Evolutionary conservation across 805 yeast species (phyloP).

Genomic region (Hyphopichia homilentoma): DNA sequence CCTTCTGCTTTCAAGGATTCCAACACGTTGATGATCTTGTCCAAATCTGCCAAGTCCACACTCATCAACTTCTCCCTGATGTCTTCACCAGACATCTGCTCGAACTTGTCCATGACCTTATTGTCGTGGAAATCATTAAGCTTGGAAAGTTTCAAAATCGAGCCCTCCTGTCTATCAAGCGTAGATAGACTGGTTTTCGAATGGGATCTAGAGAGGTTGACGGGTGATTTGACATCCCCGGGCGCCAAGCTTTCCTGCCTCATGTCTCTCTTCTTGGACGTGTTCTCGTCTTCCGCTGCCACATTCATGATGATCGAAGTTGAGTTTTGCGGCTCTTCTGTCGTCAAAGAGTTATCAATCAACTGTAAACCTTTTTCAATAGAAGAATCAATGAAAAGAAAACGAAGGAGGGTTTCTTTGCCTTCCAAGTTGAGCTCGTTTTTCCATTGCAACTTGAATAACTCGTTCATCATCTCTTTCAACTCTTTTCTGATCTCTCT

Average conservation of each 20-base stretch:
- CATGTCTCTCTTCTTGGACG: background rate
- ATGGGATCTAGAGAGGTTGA: conserved; percentile 17
- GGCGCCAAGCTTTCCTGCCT: conserved; percentile 4
- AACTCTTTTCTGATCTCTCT: conserved; percentile 26
- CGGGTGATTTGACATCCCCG: no score
- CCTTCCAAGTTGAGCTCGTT: conserved; percentile 61
- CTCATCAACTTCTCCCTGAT: conserved; percentile 29
- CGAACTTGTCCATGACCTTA: conserved; percentile 8
- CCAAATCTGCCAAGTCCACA: conserved; percentile 30
- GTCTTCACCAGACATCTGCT: conserved; percentile 33
- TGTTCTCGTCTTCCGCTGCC: conserved; percentile 22
- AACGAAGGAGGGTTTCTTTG: conserved; percentile 68
- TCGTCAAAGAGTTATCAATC: conserved; percentile 31
- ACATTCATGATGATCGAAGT: conserved; percentile 6
- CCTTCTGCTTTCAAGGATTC: conserved; percentile 29
- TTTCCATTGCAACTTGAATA: conserved; percentile 54
- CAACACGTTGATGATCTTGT: conserved; percentile 28
- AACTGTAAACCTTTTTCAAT: conserved; percentile 52
- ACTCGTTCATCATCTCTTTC: conserved; percentile 38
- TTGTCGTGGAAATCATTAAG: conserved; percentile 16
- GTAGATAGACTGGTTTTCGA: conserved; percentile 30
- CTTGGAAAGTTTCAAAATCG: conserved; percentile 32
- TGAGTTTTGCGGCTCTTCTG: conserved; percentile 5
- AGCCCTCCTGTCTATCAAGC: conserved; percentile 41
- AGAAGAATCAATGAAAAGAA: conserved; percentile 67